Evolutionary conservation across 2,329 filamentous ascomycete species (phyloP).

Genomic region (Colletotrichum sojae): DNA sequence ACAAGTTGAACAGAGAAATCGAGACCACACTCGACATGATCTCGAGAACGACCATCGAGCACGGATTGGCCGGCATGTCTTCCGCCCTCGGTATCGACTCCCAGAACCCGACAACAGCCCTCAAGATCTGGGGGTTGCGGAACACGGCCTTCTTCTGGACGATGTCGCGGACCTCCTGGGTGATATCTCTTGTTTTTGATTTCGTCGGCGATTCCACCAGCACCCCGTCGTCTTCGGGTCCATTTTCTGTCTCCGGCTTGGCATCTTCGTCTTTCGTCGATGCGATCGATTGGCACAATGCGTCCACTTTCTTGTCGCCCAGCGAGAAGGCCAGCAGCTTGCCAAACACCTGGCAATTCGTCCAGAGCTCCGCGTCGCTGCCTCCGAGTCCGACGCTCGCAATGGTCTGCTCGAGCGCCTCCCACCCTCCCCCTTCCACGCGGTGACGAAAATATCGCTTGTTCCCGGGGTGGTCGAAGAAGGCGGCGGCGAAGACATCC

Average conservation of each 20-base stretch:
- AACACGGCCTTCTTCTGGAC: conserved; percentile 67
- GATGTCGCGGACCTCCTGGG: conserved; percentile 61
- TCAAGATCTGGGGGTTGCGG: conserved; percentile 74
- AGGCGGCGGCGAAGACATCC: conserved; percentile 79
- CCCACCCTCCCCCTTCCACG: conserved; percentile 84
- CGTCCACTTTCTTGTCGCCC: conserved; percentile 81
- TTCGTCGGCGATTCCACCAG: not conserved
- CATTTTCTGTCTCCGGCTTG: conserved; percentile 30
- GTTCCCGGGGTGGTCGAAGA: conserved; percentile 88
- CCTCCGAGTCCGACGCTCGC: conserved; percentile 76
- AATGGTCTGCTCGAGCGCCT: conserved; percentile 80
- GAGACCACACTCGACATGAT: conserved; percentile 71
- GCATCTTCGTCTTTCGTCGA: conserved; percentile 43
- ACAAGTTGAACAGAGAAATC: conserved; percentile 77
- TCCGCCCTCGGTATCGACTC: conserved; percentile 69
- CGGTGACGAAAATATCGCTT: conserved; percentile 86
- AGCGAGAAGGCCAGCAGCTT: conserved; percentile 85
- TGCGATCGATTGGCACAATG: conserved; percentile 73
- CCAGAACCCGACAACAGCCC: conserved; percentile 75
- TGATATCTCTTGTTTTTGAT: conserved; percentile 44
- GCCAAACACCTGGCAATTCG: conserved; percentile 82
- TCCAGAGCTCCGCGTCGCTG: conserved; percentile 77
- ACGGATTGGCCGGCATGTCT: conserved; percentile 61
- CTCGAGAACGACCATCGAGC: conserved; percentile 76
- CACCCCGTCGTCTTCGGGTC: conserved; percentile 45